Base-by-base conservation (phyloP, 2,329 filamentous ascomycete species). In the Botryotinia convoluta region DNA sequence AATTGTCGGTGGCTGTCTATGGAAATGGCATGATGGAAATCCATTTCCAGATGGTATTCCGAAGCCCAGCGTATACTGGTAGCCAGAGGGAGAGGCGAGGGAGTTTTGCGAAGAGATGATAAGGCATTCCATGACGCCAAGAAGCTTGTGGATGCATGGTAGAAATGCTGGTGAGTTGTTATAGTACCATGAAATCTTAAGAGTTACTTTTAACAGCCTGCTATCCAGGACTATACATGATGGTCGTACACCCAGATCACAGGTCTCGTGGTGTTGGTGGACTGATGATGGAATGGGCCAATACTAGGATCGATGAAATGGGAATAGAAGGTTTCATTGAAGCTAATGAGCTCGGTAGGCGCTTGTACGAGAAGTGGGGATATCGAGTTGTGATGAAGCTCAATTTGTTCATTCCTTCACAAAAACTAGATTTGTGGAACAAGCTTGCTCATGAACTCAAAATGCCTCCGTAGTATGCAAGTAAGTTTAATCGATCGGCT, bases 271-370 rank as follows among this genome's bases (percentile, higher is more conserved):
- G 51, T 10, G 67, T 69, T 22, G 67, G 67, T 29, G 26, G 67
- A 16, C 51, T 69, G 7, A 69, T 69, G 67, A 69, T 69, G 67
- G 48, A 69, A 60, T 69, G 67, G 51, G 51, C 22, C 0, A 57
- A 69, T 42, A 57, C 32, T 6, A 60, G 14, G 0, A 69, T 69
- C 44, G 37, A 69, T 5, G 9, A 42, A 26, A 60, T 69, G 67
- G 35, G 51, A 0, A 69, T 69, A 12, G 37, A 60, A 32, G 67
- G 67, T 35, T 69, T 69, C 8, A 69, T 69, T 22, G 51, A 69
- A 29, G 45, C 67, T 32, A 54, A 35, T 42, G 44, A 48, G 39
- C 67, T 69, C 16, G 51, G 67, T 26, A 69, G 51, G 39, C 45
- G 26, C 1, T 22, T 69, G 8, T 69, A 69, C 22, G 67, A 69